Conservation (phyloP, 2,329 filamentous ascomycete genomes). For the Seiridium cupressi region DNA sequence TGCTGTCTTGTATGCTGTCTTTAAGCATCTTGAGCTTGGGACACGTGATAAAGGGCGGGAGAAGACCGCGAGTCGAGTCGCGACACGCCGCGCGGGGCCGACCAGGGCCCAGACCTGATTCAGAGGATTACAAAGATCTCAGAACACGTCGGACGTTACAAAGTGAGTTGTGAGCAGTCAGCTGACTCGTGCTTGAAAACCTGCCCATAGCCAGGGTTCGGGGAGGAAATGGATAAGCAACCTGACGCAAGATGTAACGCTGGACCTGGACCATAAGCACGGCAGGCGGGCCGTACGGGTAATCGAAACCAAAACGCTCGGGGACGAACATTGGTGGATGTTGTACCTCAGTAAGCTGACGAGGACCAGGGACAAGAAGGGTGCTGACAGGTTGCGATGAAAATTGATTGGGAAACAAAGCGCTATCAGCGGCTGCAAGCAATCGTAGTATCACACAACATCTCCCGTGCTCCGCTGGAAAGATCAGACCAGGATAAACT, state of each 20-base stretch:
- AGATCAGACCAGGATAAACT: background rate
- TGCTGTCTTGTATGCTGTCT: too few relatives aligned
- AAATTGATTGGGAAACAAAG: background rate
- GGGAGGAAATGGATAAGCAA: background rate
- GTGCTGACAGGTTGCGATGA: background rate
- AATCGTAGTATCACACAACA: too few relatives aligned
- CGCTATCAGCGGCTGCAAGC: background rate
- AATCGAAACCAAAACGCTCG: background rate
- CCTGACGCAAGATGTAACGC: background rate
- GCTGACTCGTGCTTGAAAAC: background rate
- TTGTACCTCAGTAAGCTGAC: background rate
- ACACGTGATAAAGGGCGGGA: too few relatives aligned
- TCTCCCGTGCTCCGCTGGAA: background rate
- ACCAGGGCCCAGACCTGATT: background rate
- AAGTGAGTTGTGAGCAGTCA: constrained; percentile 1
- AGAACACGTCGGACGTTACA: background rate
- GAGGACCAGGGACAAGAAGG: background rate
- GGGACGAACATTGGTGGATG: background rate
- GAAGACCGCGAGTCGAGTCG: background rate
- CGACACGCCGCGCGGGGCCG: background rate
- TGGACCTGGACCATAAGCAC: background rate
- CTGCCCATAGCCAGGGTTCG: background rate
- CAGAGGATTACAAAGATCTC: background rate
- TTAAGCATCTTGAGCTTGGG: too few relatives aligned
- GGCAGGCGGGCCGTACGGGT: constrained; percentile 1